Evolutionary conservation across 192 early-diverging fungal species (phyloP), one percentile per base, ranked within the genome.

Genomic region (Coemansia sp.): DNA sequence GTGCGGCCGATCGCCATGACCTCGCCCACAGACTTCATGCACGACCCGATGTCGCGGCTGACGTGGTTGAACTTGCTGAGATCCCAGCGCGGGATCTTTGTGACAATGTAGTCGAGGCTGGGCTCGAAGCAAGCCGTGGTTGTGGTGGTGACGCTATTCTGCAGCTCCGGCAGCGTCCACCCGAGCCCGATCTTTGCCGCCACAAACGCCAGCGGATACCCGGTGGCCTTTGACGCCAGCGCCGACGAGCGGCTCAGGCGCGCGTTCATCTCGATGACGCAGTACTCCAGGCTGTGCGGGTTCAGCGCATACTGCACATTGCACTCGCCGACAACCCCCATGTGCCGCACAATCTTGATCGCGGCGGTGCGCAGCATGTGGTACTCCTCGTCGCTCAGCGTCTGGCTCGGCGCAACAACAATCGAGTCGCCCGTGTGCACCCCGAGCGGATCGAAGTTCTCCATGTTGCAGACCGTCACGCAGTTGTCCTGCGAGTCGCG

Each of bases 381-480:
- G 73, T 96, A 99, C 43, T 99, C 97, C 62, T 93, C 92, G 76
- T 99, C 97, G 55, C 87, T 90, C 49, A 99, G 84, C n/a, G 97
- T 99, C 85, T 98, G 95, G 63, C 88, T 91, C 23, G 97, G 97
- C 7, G 97, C 97, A 26, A 99, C 94, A 11, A 99, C 97, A 60
- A 99, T 99, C n/a, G 94, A 96, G 77, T 99, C 97, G 64, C 97
- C 97, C 4, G 97, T 99, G 84, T 99, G 97, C 46, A 94, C 93
- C 24, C 97, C 95, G 39, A 99, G 90, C 24, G 97, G 97, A 69
- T 99, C 97, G 87, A 99, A 98, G 90, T 99, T 99, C 80, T 99
- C 95, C 95, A 98, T 99, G 87, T 99, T 99, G 83, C 97, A 99
- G 44, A 99, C 96, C 30, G 97, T 98, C 62, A 99, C 95, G 81